phyloP scores from a whole-genome alignment of 208 protist genomes.

The Wallacemonas sp. region DNA sequence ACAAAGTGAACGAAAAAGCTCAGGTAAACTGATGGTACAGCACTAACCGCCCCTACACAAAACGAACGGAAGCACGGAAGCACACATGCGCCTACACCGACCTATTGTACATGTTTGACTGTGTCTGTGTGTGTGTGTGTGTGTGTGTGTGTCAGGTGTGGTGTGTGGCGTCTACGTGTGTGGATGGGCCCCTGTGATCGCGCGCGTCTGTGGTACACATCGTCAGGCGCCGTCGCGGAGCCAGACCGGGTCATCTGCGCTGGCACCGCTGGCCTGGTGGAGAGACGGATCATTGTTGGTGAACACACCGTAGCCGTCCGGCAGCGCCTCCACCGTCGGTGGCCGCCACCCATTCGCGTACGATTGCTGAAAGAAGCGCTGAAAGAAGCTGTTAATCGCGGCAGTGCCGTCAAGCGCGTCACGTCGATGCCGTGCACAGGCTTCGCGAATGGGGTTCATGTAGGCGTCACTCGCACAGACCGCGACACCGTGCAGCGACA shows the following conservation, averaged over 20 bases:
- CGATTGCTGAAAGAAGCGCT: conserved; percentile 24
- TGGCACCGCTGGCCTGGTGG: background rate
- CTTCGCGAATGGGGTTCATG: conserved; percentile 16
- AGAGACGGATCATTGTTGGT: conserved; percentile 75
- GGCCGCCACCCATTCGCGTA: conserved; percentile 19
- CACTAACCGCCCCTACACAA: too few relatives aligned
- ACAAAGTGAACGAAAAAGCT: too few relatives aligned
- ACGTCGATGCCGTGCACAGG: background rate
- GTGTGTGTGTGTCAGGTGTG: too few relatives aligned
- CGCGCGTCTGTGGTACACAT: too few relatives aligned
- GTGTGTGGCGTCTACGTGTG: too few relatives aligned
- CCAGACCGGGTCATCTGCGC: background rate
- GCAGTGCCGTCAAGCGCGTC: background rate
- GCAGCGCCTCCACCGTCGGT: conserved; percentile 33
- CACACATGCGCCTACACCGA: too few relatives aligned
- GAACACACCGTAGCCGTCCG: conserved; percentile 53
- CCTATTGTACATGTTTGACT: too few relatives aligned
- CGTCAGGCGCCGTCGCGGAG: background rate
- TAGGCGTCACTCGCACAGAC: conserved; percentile 30
- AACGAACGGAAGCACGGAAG: too few relatives aligned
- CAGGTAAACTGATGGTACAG: too few relatives aligned
- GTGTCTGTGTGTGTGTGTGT: too few relatives aligned
- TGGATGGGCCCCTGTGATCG: too few relatives aligned
- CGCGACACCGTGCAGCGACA: conserved; percentile 43
- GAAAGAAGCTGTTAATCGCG: conserved; percentile 31